Evolutionary conservation across 2,329 filamentous ascomycete species (phyloP), one percentile per base, ranked within the genome.

Genomic region (Xylariaceae sp.): DNA sequence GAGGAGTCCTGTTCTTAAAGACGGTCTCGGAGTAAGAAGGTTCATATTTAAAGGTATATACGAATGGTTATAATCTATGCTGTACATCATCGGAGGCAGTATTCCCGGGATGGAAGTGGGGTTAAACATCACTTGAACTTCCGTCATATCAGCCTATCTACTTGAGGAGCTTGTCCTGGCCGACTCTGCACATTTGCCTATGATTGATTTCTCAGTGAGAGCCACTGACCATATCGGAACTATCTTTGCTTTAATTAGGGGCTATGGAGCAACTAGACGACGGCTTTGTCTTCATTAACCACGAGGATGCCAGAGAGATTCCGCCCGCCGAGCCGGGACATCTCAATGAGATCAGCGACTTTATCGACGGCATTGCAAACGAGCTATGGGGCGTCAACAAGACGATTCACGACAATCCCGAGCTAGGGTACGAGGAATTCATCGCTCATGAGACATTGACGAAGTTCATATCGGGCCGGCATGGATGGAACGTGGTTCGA

Each of bases 321-420:
- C 44, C 53, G 26, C 45, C 62, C 17, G 36, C 56, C 12, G 47
- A 65, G 33, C 52, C 64, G 1, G 61, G 56, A 12, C 69, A 71
- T 60, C 66, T 75, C 17, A 29, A 51, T 24, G 69, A 75, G 14
- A 77, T 80, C 45, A 73, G 76, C 49, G 57, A 71, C 17, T 73
- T 71, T 48, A 61, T 79, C 23, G 73, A 81, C 37, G 66, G 58
- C 11, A 67, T 79, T 14, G 75, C 71, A 21, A 65, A 71, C 7
- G 66, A 66, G 2, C 65, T 83, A 12, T 78, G 79, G 68, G 69
- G 69, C 3, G 69, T 83, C 53, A 82, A 79, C 67, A 76, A 79
- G 36, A 76, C 76, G 53, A 81, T 84, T 16, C 79, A 81, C 65
- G 78, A 81, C 44, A 77, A 82, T 51, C 80, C 80, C 0, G 80